Conservation (phyloP, 2,329 filamentous ascomycete species). For the Purpureocillium takamizusanense region DNA sequence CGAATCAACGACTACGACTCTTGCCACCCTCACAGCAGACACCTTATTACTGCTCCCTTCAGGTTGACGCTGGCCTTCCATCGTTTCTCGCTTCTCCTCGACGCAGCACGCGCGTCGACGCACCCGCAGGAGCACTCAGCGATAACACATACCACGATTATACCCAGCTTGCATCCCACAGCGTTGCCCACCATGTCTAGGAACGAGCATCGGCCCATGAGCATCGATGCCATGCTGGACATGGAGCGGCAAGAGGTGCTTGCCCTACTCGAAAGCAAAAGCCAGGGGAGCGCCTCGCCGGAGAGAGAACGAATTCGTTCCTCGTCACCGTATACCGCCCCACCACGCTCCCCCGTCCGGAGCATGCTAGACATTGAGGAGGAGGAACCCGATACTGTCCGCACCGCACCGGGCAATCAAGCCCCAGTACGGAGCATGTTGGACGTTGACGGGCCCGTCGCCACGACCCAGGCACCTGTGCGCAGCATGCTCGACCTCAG, state of each 20-base stretch:
- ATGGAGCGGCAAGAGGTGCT: constrained; percentile 69
- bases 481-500: constrained; percentile 46
- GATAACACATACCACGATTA: too few relatives aligned
- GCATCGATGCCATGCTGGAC: constrained; percentile 67
- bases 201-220: constrained; percentile 45
- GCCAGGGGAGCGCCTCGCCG: constrained; percentile 20
- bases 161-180: neutral
- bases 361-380: constrained; percentile 57
- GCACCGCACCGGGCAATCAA: constrained; percentile 29
- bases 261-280: constrained; percentile 52
- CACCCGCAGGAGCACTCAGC: too few relatives aligned
- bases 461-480: constrained; percentile 27
- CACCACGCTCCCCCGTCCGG: constrained; percentile 56
- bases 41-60: too few relatives aligned
- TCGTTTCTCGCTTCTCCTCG: too few relatives aligned
- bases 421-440: constrained; percentile 58
- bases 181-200: constrained; percentile 20
- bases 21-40: too few relatives aligned
- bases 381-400: constrained; percentile 10
- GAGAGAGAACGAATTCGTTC: constrained; percentile 28
- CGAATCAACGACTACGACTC: too few relatives aligned
- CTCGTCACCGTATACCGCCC: constrained; percentile 44
- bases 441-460: constrained; percentile 39
- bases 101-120: too few relatives aligned
- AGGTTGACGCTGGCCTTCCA: too few relatives aligned